Evolutionary conservation across 1,284 basidiomycete species (phyloP), one percentile per base, ranked within the genome.

Genomic region (Uromyces viciae-fabae): DNA sequence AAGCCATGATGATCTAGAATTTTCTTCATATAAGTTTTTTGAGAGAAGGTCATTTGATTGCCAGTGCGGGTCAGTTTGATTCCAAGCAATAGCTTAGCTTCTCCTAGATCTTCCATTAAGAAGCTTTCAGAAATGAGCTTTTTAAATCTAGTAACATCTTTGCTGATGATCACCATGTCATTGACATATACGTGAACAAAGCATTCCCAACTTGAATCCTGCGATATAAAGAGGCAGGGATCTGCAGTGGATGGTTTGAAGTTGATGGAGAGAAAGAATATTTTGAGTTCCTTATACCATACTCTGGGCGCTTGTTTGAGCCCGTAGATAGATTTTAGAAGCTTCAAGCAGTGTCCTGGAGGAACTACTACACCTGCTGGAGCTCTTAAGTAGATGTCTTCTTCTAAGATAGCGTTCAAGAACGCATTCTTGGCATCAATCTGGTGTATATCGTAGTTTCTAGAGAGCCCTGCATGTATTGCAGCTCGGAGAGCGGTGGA

Each of bases 121-220:
- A 56, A 74, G n/a, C 28, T 9, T 38, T 74, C 28, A 15, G 46
- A 36, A 25, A 74, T 56, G 14, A 74, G 46, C 31, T 33, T 74
- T 38, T 56, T 74, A 25, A 74, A 74, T 1, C 49, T 4, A 31
- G 2, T 15, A 33, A 74, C 33, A 58, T 74, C 31, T 7, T 54
- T 17, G 22, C 49, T 58, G 33, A 58, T 42, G 40, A 71, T 71
- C 14, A 40, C 40, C 43, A 71, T 43, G 68, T 71, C 36, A 25
- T 71, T 40, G 8, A 71, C 36, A 42, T 71, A 42, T n/a, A 71
- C 68, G 28, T 71, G 68, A 42, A 71, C 68, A 40, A 71, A n/a
- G 40, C 33, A 42, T 28, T 40, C 25, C 68, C 68, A 71, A n/a
- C 36, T 22, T n/a, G 68, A 40, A 46, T 19, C 15, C 9, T 42